A percentile compares a stretch with the other conserved stretches of the same genome.
Conservation (phyloP, 176 grass and related monocot species). For the Bolboschoenus planiculmis region DNA sequence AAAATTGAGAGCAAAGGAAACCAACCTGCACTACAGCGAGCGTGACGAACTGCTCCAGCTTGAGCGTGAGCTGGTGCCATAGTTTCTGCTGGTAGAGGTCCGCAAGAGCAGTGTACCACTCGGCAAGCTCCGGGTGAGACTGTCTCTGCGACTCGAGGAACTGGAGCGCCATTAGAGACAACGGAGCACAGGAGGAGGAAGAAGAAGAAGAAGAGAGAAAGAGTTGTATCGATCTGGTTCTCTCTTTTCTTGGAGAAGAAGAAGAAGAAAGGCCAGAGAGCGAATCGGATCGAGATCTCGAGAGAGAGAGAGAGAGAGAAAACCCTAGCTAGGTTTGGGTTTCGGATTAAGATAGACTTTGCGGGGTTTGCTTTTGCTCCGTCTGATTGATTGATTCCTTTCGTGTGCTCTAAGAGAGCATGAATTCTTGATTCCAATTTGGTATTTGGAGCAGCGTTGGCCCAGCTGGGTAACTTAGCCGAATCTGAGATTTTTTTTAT, state of each 20-base stretch:
- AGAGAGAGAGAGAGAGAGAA: constrained; percentile 11
- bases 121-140: constrained; percentile 67
- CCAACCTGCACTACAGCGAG: constrained; percentile 62
- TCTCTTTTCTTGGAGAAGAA: constrained; percentile 23
- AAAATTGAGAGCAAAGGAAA: background rate
- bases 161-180: constrained; percentile 59
- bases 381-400: constrained; percentile 2
- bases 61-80: constrained; percentile 92
- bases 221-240: constrained; percentile 10
- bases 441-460: background rate
- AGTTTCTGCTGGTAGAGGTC: constrained; percentile 86
- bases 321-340: constrained; percentile 16
- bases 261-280: constrained; percentile 7
- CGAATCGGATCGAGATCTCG: constrained; percentile 22
- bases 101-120: constrained; percentile 58
- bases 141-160: constrained; percentile 69
- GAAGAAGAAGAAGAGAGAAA: background rate
- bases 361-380: background rate
- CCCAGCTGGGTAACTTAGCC: background rate
- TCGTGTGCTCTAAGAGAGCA: constrained; percentile 11
- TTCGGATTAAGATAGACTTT: background rate
- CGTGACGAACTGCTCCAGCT: constrained; percentile 85
- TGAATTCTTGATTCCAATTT: background rate
- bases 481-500: background rate
- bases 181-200: background rate